These are phyloP conservation scores for Tilletia caries DNA, from an alignment of 1,284 basidiomycete genomes.

Conservation along the genomic window DNA sequence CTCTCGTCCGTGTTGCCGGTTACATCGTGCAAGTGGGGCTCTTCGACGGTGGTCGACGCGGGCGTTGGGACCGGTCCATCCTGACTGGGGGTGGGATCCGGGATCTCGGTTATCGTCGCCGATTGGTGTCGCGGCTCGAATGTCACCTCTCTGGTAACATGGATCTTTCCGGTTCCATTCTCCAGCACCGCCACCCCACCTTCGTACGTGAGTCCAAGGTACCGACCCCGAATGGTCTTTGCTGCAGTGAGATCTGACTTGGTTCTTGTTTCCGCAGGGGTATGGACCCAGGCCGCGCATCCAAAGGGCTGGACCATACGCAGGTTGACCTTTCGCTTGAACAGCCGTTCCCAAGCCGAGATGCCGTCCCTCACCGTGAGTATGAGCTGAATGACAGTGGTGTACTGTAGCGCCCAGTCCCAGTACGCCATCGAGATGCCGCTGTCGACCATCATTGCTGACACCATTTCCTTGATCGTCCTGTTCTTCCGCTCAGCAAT, in stretches of 20 bases:
- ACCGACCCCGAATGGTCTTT: neutral
- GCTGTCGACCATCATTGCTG: constrained; percentile 35
- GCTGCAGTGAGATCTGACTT: neutral
- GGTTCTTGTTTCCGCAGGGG: neutral
- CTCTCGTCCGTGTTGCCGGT: neutral
- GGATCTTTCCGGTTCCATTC: neutral
- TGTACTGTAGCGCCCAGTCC: neutral
- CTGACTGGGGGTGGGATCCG: neutral
- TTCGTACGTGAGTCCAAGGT: neutral
- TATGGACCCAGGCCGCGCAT: neutral
- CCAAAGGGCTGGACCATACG: neutral
- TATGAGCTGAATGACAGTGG: neutral
- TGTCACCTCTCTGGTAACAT: neutral
- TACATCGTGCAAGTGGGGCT: neutral
- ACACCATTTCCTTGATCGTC: too few relatives aligned
- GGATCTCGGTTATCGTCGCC: too few relatives aligned
- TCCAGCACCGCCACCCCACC: neutral
- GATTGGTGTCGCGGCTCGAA: neutral
- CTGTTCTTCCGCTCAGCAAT: constrained; percentile 44
- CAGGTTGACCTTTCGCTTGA: neutral
- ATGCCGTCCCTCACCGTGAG: neutral
- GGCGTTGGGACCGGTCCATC: neutral
- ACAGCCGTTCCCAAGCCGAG: neutral
- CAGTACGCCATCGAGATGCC: constrained; percentile 32
- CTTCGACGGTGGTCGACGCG: neutral